Conservation (phyloP, 345 rosid species). For the Arabis hirsuta region DNA sequence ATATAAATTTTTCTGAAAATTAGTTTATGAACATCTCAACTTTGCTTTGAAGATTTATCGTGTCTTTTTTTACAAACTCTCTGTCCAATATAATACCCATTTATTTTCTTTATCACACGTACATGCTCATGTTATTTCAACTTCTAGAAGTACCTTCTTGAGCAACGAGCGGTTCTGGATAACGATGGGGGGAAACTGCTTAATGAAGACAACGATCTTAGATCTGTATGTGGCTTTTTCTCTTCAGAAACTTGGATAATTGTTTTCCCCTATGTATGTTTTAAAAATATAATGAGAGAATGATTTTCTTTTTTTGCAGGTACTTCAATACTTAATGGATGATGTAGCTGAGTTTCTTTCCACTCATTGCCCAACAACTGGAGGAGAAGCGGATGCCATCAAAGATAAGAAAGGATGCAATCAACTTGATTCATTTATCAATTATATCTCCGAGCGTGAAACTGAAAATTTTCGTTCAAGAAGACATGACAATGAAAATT, state of each 20-base stretch:
- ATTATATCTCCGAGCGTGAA: constrained; percentile 67
- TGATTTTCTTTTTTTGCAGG: constrained; percentile 55
- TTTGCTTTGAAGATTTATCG: constrained; percentile 20
- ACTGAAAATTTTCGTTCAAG: constrained; percentile 73
- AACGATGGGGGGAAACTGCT: constrained; percentile 84
- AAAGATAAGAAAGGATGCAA: constrained; percentile 64
- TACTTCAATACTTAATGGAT: constrained; percentile 85
- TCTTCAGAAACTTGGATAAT: constrained; percentile 14
- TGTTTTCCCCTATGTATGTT: constrained; percentile 3
- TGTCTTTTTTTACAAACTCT: constrained; percentile 20
- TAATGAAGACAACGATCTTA: constrained; percentile 89
- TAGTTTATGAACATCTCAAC: constrained; percentile 6
- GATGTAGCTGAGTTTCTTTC: constrained; percentile 83
- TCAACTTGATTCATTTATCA: constrained; percentile 64
- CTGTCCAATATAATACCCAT: constrained; percentile 3
- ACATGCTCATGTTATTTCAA: constrained; percentile 31
- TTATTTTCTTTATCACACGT: constrained; percentile 3
- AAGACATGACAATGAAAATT: constrained; percentile 73
- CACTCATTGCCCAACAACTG: constrained; percentile 45
- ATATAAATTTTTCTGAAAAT: neutral
- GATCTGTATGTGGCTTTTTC: constrained; percentile 74
- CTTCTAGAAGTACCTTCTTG: constrained; percentile 84
- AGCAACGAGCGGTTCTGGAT: constrained; percentile 84
- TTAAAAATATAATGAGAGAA: constrained; percentile 17
- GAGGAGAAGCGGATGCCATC: constrained; percentile 41